Percentiles rank a stretch among this genome's conserved stretches.
phyloP scores from a whole-genome alignment of 2,329 filamentous ascomycete species.

The Fusarium sp. region DNA sequence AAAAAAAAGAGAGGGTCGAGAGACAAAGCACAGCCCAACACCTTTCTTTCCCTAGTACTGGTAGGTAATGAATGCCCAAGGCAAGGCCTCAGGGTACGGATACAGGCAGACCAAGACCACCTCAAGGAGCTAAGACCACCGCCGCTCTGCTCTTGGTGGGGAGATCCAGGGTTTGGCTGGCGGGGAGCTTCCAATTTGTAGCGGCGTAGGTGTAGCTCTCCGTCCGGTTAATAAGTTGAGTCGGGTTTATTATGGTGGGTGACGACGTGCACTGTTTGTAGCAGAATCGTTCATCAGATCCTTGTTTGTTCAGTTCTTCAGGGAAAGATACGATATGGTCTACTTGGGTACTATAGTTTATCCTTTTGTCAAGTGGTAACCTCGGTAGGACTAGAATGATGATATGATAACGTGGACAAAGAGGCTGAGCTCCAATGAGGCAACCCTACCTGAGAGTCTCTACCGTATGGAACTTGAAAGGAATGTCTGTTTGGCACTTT shows the following conservation, averaged over 20 bases:
- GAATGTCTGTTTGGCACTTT: slow-evolving; percentile 11
- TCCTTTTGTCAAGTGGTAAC: neutral
- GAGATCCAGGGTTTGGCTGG: slow-evolving; percentile 16
- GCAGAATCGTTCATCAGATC: neutral
- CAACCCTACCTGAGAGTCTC: neutral
- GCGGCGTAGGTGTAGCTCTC: slow-evolving; percentile 14
- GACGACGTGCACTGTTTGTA: slow-evolving; percentile 27
- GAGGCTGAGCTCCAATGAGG: slow-evolving; percentile 10
- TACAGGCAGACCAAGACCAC: neutral
- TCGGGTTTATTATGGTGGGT: slow-evolving; percentile 19
- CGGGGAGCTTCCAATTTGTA: slow-evolving; percentile 13
- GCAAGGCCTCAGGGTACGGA: neutral
- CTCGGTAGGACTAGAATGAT: neutral
- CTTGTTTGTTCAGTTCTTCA: neutral
- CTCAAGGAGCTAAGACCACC: slow-evolving; percentile 28
- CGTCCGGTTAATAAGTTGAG: neutral
- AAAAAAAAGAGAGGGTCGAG: slow-evolving; percentile 14
- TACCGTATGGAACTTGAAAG: neutral
- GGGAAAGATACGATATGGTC: neutral
- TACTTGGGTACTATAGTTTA: neutral
- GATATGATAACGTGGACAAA: slow-evolving; percentile 9
- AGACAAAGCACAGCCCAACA: slow-evolving; percentile 30
- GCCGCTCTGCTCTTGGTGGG: slow-evolving; percentile 13
- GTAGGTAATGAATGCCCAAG: slow-evolving; percentile 22
- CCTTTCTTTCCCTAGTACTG: neutral